Evolutionary conservation across 2,329 filamentous ascomycete genomes (phyloP).

Genomic region (Pseudogymnoascus sp.): DNA sequence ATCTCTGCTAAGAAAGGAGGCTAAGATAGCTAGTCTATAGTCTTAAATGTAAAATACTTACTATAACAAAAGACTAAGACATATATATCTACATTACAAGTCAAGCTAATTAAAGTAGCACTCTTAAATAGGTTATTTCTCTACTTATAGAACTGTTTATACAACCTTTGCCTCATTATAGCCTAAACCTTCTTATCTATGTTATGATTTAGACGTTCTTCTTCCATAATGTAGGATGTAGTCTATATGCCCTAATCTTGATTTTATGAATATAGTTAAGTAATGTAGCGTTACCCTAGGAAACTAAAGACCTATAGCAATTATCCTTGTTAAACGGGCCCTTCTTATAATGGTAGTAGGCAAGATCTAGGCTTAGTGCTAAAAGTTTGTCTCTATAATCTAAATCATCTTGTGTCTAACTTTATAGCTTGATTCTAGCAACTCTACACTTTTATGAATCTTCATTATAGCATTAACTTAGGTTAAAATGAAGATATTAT

Average conservation of each 20-base stretch:
- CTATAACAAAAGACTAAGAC: conserved; percentile 12
- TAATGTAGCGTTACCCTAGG: background rate
- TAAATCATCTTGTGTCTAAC: background rate
- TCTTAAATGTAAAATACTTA: conserved; percentile 14
- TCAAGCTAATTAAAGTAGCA: conserved; percentile 4
- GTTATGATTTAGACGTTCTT: background rate
- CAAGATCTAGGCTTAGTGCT: background rate
- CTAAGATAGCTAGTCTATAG: conserved; percentile 5
- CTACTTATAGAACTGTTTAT: conserved; percentile 13
- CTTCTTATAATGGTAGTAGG: background rate
- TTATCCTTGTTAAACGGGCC: background rate
- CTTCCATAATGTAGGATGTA: background rate
- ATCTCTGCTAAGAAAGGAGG: conserved; percentile 10
- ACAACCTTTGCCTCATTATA: background rate
- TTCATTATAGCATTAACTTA: conserved; percentile 10
- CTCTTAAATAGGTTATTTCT: conserved; percentile 14
- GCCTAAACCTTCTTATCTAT: background rate
- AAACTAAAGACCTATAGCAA: background rate
- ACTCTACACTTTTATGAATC: background rate
- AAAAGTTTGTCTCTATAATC: background rate
- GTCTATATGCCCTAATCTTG: background rate
- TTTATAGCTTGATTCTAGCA: background rate
- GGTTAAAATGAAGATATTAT: conserved; percentile 6
- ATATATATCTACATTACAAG: conserved; percentile 11
- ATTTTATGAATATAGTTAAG: background rate